These are phyloP conservation scores for Leccinum sublutescens DNA, from an alignment of 768 basidiomycete genomes.

Conservation along the genomic window DNA sequence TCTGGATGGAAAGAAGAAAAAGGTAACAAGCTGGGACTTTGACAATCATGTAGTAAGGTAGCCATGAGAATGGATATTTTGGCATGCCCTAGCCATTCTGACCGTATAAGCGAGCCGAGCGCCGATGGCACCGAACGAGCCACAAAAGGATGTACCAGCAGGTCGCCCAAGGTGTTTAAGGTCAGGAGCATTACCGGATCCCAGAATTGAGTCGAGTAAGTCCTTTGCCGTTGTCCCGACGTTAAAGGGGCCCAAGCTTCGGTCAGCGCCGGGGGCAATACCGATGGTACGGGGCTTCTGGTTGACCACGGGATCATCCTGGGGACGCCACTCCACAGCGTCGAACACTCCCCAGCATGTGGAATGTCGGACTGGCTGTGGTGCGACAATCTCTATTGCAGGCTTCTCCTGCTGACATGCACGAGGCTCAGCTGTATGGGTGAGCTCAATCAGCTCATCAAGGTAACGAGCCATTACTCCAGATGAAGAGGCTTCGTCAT, in stretches of 20 bases:
- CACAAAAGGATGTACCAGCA: slow-evolving; percentile 24
- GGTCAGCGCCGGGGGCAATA: slow-evolving; percentile 29
- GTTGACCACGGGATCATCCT: slow-evolving; percentile 32
- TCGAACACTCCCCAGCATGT: slow-evolving; percentile 13
- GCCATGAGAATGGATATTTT: slow-evolving; percentile 15
- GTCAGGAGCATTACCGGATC: slow-evolving; percentile 7
- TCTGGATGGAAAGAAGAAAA: neutral
- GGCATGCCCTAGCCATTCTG: slow-evolving; percentile 16
- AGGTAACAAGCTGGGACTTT: neutral
- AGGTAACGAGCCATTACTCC: slow-evolving; percentile 18
- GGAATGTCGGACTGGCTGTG: slow-evolving; percentile 13
- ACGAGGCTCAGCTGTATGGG: neutral
- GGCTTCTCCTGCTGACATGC: neutral
- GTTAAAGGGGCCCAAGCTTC: neutral
- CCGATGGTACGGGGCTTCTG: slow-evolving; percentile 26
- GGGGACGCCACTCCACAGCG: slow-evolving; percentile 28
- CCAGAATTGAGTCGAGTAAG: slow-evolving; percentile 29
- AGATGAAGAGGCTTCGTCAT: slow-evolving; percentile 14
- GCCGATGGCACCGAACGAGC: slow-evolving; percentile 26
- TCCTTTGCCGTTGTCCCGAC: slow-evolving; percentile 24
- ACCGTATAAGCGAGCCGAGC: slow-evolving; percentile 23
- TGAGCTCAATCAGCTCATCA: slow-evolving; percentile 19
- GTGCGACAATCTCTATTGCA: slow-evolving; percentile 10
- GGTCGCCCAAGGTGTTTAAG: slow-evolving; percentile 9
- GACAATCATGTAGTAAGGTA: slow-evolving; percentile 2